Evolutionary conservation across 1,284 basidiomycete species (phyloP), one percentile per base, ranked within the genome.

Genomic region (Tilletia setariae): DNA sequence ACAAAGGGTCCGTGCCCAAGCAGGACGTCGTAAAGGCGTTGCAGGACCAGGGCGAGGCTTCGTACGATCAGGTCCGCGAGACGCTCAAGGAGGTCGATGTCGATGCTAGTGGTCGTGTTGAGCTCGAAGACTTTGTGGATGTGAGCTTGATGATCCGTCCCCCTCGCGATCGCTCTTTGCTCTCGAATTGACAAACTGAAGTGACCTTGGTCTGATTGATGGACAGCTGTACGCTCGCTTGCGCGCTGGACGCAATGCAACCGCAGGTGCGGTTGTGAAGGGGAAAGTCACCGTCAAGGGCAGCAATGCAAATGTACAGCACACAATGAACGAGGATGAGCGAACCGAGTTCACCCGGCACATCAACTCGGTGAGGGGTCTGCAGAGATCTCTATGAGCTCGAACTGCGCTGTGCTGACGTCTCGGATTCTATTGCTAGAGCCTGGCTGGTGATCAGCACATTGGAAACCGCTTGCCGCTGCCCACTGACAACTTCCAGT

Each of bases 301-400:
- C 59, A 92, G 93, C 1, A 97, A 94, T 77, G 92, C 92, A 64
- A 98, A 94, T 83, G 91, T 93, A 69, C 93, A 92, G 84, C 95
- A 99, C 85, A 96, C 95, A 51, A 92, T 99, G 85, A 97, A 98
- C 85, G 93, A 98, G 83, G 95, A 98, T 83, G 95, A 98, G 83
- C 88, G 93, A 68, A 86, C 88, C 53, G 94, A 96, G 80, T 98
- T 98, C 85, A 98, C 95, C 30, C 91, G 93, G 81, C 95, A 98
- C 84, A 98, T 98, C 85, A 98, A 98, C 83, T 86, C 87, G 69
- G 93, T 93, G 79, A 75, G 87, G 69, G 7, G 2, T 63, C 23
- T 49, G 16, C 3, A 13, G 40, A 11, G 25, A 21, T 16, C 42
- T 7, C 16, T 19, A 11, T 6, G n/a, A 42, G 28, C 49, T 19